Evolutionary conservation across 345 rosid genomes (phyloP), one percentile per base, ranked within the genome.

Genomic region (Pugionium cornutum): DNA sequence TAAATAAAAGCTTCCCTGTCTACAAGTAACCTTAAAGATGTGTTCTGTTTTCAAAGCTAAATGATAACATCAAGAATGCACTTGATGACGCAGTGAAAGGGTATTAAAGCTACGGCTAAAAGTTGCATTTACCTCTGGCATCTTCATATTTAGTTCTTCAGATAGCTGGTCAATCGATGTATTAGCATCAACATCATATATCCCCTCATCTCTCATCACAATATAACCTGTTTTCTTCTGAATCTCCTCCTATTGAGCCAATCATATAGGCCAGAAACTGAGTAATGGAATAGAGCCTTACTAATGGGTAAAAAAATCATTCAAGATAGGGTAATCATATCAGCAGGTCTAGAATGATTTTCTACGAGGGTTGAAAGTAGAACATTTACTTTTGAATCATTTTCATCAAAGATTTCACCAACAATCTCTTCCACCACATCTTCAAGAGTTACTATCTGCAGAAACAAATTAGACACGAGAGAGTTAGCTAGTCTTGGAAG

Each of bases 351-450:
- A 58, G 33, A 11, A 59, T 43, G 56, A 44, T 59, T 45, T 26
- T 58, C 43, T 31, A 31, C 4, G 53, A 44, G 50, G 66, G n/a
- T 0, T 67, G 64, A 74, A 32, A 53, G 53, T 10, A 64, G 39
- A 67, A 30, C 1, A 62, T 68, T 80, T 82, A 89, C 97, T 70
- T 91, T 95, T 53, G 99, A 95, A 79, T 95, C 97, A 73, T 85
- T 95, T 83, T 91, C 97, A 53, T 95, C 97, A 59, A 95, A 95
- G 59, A 95, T 95, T 80, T 91, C 97, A 62, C 97, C 97, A 67
- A 91, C 99, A 71, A 95, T 91, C 83, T 95, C 99, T 77, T 95
- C 97, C 48, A 87, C 97, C 58, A 89, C 96, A 46, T 91, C 99
- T 85, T 95, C 97, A 58, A 95, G 79, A 52, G 99, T 91, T 57